These are phyloP conservation scores for Diacronema lutheri DNA, from an alignment of 78 protist genomes.

Conservation along the genomic window DNA sequence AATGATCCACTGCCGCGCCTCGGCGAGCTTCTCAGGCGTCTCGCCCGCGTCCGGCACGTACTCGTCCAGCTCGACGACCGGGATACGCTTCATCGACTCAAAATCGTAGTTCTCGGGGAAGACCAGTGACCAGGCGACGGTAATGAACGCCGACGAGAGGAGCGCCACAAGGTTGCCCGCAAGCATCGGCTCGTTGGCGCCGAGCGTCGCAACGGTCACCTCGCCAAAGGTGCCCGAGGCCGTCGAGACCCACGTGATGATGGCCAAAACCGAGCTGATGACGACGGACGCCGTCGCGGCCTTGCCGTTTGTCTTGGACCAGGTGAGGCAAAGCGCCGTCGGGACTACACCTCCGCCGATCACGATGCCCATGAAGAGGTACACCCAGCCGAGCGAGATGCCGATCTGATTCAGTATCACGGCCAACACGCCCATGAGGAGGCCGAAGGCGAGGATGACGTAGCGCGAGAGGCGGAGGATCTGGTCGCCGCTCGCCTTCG, in stretches of 20 bases:
- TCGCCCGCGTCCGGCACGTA: not conserved
- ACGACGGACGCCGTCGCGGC: not conserved
- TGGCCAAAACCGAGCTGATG: not conserved
- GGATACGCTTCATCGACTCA: not conserved
- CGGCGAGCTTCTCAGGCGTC: not conserved
- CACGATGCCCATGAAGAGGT: constrained; percentile 18
- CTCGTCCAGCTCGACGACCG: not conserved
- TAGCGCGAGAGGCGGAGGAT: not conserved
- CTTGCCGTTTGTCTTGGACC: not conserved
- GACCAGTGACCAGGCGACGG: not conserved
- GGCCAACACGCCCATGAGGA: constrained; percentile 11
- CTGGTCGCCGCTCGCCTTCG: constrained; percentile 8
- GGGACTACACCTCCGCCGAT: constrained; percentile 27
- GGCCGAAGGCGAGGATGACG: not conserved
- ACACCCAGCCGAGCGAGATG: constrained; percentile 32
- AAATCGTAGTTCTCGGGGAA: not conserved
- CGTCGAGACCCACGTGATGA: not conserved
- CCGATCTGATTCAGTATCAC: not conserved
- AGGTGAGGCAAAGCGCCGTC: not conserved
- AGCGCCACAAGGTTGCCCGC: not conserved
- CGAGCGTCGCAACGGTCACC: not conserved
- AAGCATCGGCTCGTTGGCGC: not conserved
- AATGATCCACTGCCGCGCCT: not conserved
- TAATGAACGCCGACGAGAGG: not conserved
- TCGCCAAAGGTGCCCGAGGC: not conserved